These are phyloP conservation scores for Blastobotrys serpentis DNA, from an alignment of 1,139 yeast species.

Conservation along the genomic window DNA sequence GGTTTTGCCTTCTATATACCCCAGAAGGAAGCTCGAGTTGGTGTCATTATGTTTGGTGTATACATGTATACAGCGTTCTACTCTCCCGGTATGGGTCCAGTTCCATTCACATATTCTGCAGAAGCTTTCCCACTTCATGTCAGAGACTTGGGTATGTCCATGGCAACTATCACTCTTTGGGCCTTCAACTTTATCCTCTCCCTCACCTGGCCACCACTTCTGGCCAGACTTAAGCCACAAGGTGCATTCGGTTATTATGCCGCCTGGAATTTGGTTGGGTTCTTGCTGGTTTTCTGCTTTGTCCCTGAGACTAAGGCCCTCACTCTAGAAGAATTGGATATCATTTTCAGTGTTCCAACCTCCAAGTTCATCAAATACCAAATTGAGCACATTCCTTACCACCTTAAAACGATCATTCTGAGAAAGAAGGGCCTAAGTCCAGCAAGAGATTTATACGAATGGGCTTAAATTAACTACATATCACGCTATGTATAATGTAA, in stretches of 20 bases:
- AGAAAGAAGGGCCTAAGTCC: slow-evolving; percentile 27
- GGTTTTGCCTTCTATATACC: slow-evolving; percentile 76
- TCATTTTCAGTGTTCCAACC: slow-evolving; percentile 41
- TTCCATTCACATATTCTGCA: slow-evolving; percentile 86
- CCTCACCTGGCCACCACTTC: slow-evolving; percentile 78
- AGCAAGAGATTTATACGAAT: slow-evolving; percentile 26
- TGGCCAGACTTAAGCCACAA: slow-evolving; percentile 63
- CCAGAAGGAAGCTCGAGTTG: slow-evolving; percentile 54
- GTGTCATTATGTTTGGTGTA: slow-evolving; percentile 66
- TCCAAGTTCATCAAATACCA: slow-evolving; percentile 38
- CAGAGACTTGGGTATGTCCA: slow-evolving; percentile 82
- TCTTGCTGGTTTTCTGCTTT: slow-evolving; percentile 46
- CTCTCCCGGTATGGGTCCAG: slow-evolving; percentile 88
- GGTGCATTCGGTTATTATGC: slow-evolving; percentile 93
- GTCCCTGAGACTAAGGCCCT: slow-evolving; percentile 63
- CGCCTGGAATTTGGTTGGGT: slow-evolving; percentile 79
- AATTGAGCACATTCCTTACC: slow-evolving; percentile 35
- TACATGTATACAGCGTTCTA: slow-evolving; percentile 72
- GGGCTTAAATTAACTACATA: no score
- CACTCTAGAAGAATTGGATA: slow-evolving; percentile 59
- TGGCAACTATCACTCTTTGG: slow-evolving; percentile 80
- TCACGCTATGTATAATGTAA: no score
- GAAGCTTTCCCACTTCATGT: slow-evolving; percentile 84
- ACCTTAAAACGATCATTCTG: slow-evolving; percentile 27
- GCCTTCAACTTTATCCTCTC: slow-evolving; percentile 80